These are phyloP conservation scores for Mycena kentingensis DNA, from an alignment of 768 basidiomycete genomes.

Conservation along the genomic window DNA sequence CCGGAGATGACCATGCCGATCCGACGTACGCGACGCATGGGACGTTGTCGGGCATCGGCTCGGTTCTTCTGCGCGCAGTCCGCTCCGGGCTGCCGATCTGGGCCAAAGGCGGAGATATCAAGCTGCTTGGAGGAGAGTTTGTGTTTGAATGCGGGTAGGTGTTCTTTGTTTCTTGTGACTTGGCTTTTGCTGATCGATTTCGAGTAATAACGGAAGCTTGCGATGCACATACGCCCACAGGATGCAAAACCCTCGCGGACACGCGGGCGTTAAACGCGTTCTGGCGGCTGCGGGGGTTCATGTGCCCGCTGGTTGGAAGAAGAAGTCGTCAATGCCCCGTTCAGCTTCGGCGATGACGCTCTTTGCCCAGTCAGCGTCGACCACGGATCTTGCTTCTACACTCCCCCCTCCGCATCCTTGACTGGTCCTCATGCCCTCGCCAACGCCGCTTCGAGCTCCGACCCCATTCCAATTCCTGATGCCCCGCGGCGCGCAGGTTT, in stretches of 20 bases:
- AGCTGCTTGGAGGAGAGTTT: slow-evolving; percentile 91
- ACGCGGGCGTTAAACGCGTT: slow-evolving; percentile 71
- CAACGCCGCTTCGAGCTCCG: background rate
- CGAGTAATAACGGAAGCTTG: slow-evolving; percentile 43
- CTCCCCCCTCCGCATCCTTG: background rate
- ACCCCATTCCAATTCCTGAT: background rate
- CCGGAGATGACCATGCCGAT: slow-evolving; percentile 8
- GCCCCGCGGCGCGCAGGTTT: slow-evolving; percentile 1
- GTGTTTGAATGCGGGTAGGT: slow-evolving; percentile 44
- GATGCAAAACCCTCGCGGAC: slow-evolving; percentile 76
- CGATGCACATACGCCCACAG: slow-evolving; percentile 78
- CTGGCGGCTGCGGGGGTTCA: slow-evolving; percentile 56
- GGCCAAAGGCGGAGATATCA: slow-evolving; percentile 74
- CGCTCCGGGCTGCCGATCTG: slow-evolving; percentile 79
- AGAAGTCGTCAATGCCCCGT: slow-evolving; percentile 2
- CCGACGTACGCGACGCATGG: slow-evolving; percentile 67
- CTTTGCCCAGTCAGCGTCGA: slow-evolving; percentile 14
- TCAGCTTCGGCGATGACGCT: background rate
- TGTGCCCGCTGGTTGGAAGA: slow-evolving; percentile 8
- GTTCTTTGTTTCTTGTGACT: background rate
- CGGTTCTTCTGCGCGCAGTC: slow-evolving; percentile 70
- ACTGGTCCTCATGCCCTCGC: background rate
- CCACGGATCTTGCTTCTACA: background rate
- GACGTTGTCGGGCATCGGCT: slow-evolving; percentile 65
- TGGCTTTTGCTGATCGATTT: background rate